phyloP scores from a whole-genome alignment of 2,329 filamentous ascomycete species.

The Ascomycota sp. region DNA sequence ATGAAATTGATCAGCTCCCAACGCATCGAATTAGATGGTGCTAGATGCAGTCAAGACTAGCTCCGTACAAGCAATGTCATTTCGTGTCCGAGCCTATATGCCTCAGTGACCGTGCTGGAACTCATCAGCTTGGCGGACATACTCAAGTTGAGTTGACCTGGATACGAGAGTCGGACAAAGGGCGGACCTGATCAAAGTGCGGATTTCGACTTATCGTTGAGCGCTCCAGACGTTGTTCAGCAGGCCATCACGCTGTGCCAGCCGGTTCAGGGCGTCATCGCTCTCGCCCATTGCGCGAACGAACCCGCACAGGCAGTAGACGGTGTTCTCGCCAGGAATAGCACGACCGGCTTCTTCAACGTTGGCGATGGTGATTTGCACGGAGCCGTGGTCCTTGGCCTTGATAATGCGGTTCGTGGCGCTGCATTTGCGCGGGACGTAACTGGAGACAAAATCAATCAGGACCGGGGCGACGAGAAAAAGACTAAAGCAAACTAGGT shows the following conservation, averaged over 20 bases:
- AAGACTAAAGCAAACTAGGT: conserved; percentile 5
- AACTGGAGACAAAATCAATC: conserved; percentile 29
- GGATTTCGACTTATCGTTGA: conserved; percentile 28
- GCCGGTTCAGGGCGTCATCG: conserved; percentile 89
- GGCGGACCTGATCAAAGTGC: conserved; percentile 2
- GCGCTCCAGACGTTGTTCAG: conserved; percentile 94
- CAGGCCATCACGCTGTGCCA: conserved; percentile 89
- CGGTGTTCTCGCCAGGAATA: conserved; percentile 84
- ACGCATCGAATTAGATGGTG: conserved; percentile 25
- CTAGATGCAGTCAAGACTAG: conserved; percentile 23
- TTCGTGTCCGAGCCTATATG: conserved; percentile 14
- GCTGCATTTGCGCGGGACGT: conserved; percentile 97
- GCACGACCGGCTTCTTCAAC: conserved; percentile 97
- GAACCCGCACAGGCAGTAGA: conserved; percentile 94
- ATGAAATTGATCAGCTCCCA: conserved; percentile 2
- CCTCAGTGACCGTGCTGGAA: too few species aligned
- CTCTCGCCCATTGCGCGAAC: conserved; percentile 95
- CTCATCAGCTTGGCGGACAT: too few species aligned
- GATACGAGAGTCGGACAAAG: neutral
- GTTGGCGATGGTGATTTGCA: conserved; percentile 93
- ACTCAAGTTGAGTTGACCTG: neutral
- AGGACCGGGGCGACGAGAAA: neutral
- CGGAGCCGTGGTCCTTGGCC: conserved; percentile 97
- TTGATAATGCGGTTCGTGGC: conserved; percentile 99
- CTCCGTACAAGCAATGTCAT: conserved; percentile 17